Percentiles rank a stretch among this genome's conserved stretches.
phyloP scores from a whole-genome alignment of 2,329 filamentous ascomycete genomes.

The Drechslerella coelobrocha region DNA sequence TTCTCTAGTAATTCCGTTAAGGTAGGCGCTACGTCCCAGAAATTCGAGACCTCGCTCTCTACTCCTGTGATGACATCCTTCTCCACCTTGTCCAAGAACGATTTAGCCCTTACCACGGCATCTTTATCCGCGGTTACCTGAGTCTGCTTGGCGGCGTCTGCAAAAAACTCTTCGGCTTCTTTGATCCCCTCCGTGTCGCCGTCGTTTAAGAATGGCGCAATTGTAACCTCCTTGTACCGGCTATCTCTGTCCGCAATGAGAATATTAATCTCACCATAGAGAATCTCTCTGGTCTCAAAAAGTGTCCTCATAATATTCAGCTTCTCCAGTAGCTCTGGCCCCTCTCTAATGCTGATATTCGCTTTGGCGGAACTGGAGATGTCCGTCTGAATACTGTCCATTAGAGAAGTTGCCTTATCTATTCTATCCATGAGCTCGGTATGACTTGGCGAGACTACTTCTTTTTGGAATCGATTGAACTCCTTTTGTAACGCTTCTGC shows the following conservation, averaged over 20 bases:
- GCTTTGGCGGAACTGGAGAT: constrained; percentile 85
- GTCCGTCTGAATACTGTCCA: constrained; percentile 74
- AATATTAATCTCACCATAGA: constrained; percentile 85
- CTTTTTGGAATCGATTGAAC: constrained; percentile 82
- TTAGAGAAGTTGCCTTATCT: constrained; percentile 74
- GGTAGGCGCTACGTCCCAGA: constrained; percentile 95
- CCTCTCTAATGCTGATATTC: constrained; percentile 70
- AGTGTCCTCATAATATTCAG: constrained; percentile 95
- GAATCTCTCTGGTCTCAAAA: constrained; percentile 87
- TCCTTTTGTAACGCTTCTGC: constrained; percentile 78
- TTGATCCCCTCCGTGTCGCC: constrained; percentile 79
- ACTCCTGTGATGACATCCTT: constrained; percentile 85
- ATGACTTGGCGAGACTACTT: constrained; percentile 83
- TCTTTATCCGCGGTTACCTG: constrained; percentile 74
- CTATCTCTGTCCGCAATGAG: constrained; percentile 84
- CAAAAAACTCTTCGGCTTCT: constrained; percentile 82
- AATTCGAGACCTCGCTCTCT: constrained; percentile 87
- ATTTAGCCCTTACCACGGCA: constrained; percentile 73
- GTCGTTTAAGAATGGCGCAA: constrained; percentile 77
- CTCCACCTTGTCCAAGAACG: constrained; percentile 80
- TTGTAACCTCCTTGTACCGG: constrained; percentile 81
- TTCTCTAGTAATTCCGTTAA: constrained; percentile 79
- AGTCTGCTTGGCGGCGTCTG: constrained; percentile 75
- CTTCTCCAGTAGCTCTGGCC: constrained; percentile 91
- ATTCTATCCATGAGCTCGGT: constrained; percentile 79